phyloP scores from a whole-genome alignment of 1,284 basidiomycete species.

The Apiotrichum domesticum region DNA sequence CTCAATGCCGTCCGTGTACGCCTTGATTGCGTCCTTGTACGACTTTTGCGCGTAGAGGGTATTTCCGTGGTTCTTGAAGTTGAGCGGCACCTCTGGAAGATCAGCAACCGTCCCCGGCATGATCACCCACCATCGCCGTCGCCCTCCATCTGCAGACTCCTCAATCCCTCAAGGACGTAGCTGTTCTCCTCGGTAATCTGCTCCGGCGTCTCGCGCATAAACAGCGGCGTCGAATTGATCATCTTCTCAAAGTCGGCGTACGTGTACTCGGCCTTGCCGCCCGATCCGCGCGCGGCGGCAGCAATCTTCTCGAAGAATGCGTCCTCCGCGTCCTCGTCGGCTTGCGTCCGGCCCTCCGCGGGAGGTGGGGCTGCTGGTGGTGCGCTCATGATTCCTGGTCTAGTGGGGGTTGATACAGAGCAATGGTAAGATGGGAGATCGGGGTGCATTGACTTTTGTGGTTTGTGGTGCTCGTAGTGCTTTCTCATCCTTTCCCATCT shows the following conservation, averaged over 20 bases:
- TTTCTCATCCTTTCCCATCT: no score
- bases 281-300: constrained; percentile 10
- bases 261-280: constrained; percentile 25
- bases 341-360: neutral
- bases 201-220: constrained; percentile 82
- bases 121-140: constrained; percentile 70
- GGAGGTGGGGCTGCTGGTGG: neutral
- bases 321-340: constrained; percentile 15
- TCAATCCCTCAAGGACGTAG: constrained; percentile 70
- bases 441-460: no score
- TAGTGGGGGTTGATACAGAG: no score
- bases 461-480: no score
- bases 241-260: constrained; percentile 34
- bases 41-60: constrained; percentile 84
- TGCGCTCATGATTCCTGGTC: neutral
- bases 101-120: neutral
- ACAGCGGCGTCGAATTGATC: constrained; percentile 59
- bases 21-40: constrained; percentile 76
- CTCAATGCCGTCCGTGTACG: constrained; percentile 86
- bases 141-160: constrained; percentile 80
- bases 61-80: constrained; percentile 93
- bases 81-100: constrained; percentile 72
- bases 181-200: constrained; percentile 56
- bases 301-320: constrained; percentile 19
- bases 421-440: no score